Conservation (phyloP, 345 rosid genomes). For the Theobroma cacao region DNA sequence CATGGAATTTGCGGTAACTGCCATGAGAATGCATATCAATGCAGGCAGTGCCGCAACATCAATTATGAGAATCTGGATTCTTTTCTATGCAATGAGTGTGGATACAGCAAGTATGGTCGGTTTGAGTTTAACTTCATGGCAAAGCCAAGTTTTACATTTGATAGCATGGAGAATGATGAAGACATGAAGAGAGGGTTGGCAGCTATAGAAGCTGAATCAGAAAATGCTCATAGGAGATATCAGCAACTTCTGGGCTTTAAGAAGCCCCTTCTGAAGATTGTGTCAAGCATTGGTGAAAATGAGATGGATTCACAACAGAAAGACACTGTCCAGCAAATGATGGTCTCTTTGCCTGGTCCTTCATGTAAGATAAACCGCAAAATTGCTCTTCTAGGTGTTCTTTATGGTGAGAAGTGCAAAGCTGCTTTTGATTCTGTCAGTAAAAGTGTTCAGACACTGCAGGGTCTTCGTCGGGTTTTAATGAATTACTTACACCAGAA, state of each 20-base stretch:
- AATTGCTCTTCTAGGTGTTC: conserved; percentile 96
- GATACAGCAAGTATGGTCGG: conserved; percentile 97
- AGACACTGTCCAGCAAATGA: conserved; percentile 99
- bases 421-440: conserved; percentile 99
- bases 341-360: conserved; percentile 97
- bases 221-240: conserved; percentile 98
- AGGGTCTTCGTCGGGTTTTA: conserved; percentile 94
- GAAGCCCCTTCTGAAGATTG: conserved; percentile 97
- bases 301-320: conserved; percentile 99
- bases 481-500: conserved; percentile 97
- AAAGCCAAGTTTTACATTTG: conserved; percentile 95
- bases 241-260: conserved; percentile 98
- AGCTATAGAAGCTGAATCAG: conserved; percentile 96
- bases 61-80: conserved; percentile 97
- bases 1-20: conserved; percentile 97
- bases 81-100: conserved; percentile 97
- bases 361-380: conserved; percentile 97
- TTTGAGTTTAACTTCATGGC: conserved; percentile 99
- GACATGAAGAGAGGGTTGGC: conserved; percentile 99
- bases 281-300: conserved; percentile 95
- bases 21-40: conserved; percentile 99
- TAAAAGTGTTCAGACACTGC: conserved; percentile 98
- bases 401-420: conserved; percentile 98
- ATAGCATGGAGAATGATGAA: conserved; percentile 97
- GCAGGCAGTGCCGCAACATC: conserved; percentile 99